Evolutionary conservation across 257 asterid genomes (phyloP).

Genomic region (Solanum infundibuliforme): DNA sequence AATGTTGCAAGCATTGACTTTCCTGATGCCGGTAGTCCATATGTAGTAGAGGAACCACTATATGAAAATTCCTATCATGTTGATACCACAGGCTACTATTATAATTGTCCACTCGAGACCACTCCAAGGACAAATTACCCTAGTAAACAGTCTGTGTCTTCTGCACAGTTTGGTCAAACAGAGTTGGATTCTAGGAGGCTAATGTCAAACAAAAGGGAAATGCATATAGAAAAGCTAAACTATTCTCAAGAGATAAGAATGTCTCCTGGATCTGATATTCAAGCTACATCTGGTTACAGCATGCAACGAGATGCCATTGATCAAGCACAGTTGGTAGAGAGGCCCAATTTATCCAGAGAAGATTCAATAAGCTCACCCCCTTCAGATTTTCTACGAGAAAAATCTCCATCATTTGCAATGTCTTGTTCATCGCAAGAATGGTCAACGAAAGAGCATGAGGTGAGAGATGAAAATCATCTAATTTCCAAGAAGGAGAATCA

Average conservation of each 20-base stretch:
- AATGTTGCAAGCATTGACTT: conserved; percentile 17
- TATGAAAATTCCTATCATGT: conserved; percentile 16
- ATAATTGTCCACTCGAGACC: conserved; percentile 17
- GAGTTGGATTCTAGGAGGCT: conserved; percentile 12
- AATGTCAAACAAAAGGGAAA: conserved; percentile 7
- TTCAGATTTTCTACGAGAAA: conserved; percentile 13
- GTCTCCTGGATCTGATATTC: conserved; percentile 12
- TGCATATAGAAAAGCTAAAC: conserved; percentile 19
- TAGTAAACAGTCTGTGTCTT: conserved; percentile 21
- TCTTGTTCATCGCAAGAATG: conserved; percentile 21
- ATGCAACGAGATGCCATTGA: conserved; percentile 9
- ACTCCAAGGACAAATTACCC: conserved; percentile 15
- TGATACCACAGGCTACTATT: conserved; percentile 25
- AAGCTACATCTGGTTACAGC: conserved; percentile 10
- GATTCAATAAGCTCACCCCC: conserved; percentile 12
- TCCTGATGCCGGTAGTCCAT: conserved; percentile 10
- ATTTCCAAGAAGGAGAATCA: conserved; percentile 11
- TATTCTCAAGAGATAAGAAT: conserved; percentile 19
- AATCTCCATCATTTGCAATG: conserved; percentile 23
- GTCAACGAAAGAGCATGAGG: conserved; percentile 18
- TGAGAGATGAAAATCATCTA: conserved; percentile 16
- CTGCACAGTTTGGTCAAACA: conserved; percentile 21
- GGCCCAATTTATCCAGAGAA: conserved; percentile 10
- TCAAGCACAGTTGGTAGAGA: conserved; percentile 24
- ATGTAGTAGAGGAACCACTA: conserved; percentile 14